Base-by-base conservation (phyloP, 1,284 basidiomycete species). In the Volvariella volvacea region DNA sequence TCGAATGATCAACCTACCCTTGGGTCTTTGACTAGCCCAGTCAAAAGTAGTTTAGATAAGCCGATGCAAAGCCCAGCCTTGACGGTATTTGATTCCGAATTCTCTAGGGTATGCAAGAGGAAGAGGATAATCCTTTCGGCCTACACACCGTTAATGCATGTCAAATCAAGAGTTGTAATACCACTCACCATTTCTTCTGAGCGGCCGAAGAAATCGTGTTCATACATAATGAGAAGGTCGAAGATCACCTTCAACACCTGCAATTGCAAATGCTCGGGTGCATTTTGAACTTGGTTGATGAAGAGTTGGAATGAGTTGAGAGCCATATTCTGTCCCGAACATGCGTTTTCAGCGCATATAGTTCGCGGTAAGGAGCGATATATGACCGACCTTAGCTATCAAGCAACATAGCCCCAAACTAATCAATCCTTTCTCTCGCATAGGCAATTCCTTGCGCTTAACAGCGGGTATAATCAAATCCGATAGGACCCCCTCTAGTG, bases 391-490 rank as follows among this genome's bases (percentile, higher is more conserved):
- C 55, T 80, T 71, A 46, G 95, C 90, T 51, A 98, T 92, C 50
- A 98, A 78, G 59, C 89, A 94, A 60, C 92, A 94, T 6, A 99
- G 65, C 0, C 91, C 94, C 0, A 99, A 73, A 51, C 84, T 85
- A 36, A 91, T 70, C 10, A 97, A 73, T 0, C 92, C 95, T 53
- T 88, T 85, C 64, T 95, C 91, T 25, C 94, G 78, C 39, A 98
- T 74, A 0, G 73, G 70, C 1, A 88, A 72, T 49, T 95, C 89
- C 62, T 93, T 95, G 50, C 89, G 79, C 55, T 85, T 83, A 25
- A 98, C 88, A 1, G 91, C 82, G 0, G 95, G 95, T 22, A 96
- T 80, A 53, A 98, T 92, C 19, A 98, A 70, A 55, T 97, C 92
- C 1, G 83, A 79, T 1, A 98, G 70, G 30, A 98, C 77, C 25